A percentile compares a stretch with the other conserved stretches of the same genome.
Evolutionary conservation across 1,284 basidiomycete genomes (phyloP).

Genomic region (Cryptococcus sp.): DNA sequence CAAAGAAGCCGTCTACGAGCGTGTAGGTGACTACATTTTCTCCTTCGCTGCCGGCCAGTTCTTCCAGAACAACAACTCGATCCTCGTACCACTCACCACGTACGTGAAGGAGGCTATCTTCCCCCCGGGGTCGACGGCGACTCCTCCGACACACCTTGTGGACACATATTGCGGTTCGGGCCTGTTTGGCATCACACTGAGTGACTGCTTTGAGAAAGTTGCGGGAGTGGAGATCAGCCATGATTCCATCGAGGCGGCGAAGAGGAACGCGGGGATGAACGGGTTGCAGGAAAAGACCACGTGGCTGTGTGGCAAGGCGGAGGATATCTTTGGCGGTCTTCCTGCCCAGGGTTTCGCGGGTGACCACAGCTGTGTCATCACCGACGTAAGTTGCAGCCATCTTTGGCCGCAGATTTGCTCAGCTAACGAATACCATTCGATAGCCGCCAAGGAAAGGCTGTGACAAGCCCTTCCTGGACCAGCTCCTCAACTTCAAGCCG

Average conservation of each 20-base stretch:
- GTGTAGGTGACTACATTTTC: constrained; percentile 75
- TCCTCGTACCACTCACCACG: constrained; percentile 74
- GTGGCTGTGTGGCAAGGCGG: constrained; percentile 57
- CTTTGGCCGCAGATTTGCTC: neutral
- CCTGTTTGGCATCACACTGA: constrained; percentile 85
- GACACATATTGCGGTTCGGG: constrained; percentile 89
- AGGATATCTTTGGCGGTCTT: constrained; percentile 54
- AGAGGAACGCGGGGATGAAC: constrained; percentile 76
- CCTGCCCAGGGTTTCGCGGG: constrained; percentile 40
- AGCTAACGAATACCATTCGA: neutral
- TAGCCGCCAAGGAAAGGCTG: constrained; percentile 88
- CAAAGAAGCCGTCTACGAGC: constrained; percentile 75
- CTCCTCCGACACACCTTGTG: constrained; percentile 70
- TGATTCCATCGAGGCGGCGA: constrained; percentile 73
- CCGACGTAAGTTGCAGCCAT: constrained; percentile 45
- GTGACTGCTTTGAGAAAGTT: constrained; percentile 70
- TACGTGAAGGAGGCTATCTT: constrained; percentile 78
- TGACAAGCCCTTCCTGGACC: constrained; percentile 73
- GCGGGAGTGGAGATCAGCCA: constrained; percentile 82
- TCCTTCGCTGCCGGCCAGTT: constrained; percentile 86
- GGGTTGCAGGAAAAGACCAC: constrained; percentile 45
- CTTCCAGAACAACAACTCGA: constrained; percentile 98
- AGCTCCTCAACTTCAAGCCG: constrained; percentile 69
- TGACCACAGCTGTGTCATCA: constrained; percentile 42
- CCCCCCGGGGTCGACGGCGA: constrained; percentile 29